Evolutionary conservation across 2,329 filamentous ascomycete genomes (phyloP).

Genomic region (Ceratocystiopsis brevicomis): DNA sequence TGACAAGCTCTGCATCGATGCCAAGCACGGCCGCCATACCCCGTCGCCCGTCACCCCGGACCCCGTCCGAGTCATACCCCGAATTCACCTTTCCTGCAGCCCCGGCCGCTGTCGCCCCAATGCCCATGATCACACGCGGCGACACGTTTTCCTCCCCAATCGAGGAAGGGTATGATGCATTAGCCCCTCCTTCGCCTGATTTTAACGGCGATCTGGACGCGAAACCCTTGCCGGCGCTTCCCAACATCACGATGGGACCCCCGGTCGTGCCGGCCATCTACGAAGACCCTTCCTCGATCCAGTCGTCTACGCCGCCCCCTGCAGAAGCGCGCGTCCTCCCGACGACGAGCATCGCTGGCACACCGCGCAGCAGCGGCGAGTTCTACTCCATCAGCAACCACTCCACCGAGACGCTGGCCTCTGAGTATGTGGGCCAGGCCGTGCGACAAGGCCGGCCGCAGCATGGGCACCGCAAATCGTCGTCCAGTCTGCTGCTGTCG

Average conservation of each 20-base stretch:
- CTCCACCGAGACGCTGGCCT: constrained; percentile 80
- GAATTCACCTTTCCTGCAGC: constrained; percentile 39
- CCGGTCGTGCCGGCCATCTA: constrained; percentile 26
- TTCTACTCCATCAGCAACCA: constrained; percentile 93
- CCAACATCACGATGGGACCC: constrained; percentile 5
- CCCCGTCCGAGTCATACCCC: constrained; percentile 26
- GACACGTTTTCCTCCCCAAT: too few species aligned
- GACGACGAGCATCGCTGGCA: constrained; percentile 56
- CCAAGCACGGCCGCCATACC: constrained; percentile 25
- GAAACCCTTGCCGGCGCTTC: constrained; percentile 17
- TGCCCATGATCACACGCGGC: too few species aligned
- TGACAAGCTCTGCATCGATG: constrained; percentile 23
- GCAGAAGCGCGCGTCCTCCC: constrained; percentile 52
- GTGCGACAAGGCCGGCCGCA: constrained; percentile 21
- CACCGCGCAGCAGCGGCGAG: constrained; percentile 79
- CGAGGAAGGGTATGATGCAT: too few species aligned
- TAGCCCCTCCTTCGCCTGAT: too few species aligned
- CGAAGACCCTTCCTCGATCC: constrained; percentile 21
- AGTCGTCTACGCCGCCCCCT: constrained; percentile 4
- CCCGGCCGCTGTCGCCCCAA: constrained; percentile 8
- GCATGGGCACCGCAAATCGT: not conserved
- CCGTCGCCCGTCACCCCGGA: constrained; percentile 20
- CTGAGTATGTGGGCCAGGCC: constrained; percentile 56
- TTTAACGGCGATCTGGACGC: constrained; percentile 12
- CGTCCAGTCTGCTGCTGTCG: too few species aligned